Evolutionary conservation across 2,329 filamentous ascomycete species (phyloP).

Genomic region (Pseudocercospora macadamiae): DNA sequence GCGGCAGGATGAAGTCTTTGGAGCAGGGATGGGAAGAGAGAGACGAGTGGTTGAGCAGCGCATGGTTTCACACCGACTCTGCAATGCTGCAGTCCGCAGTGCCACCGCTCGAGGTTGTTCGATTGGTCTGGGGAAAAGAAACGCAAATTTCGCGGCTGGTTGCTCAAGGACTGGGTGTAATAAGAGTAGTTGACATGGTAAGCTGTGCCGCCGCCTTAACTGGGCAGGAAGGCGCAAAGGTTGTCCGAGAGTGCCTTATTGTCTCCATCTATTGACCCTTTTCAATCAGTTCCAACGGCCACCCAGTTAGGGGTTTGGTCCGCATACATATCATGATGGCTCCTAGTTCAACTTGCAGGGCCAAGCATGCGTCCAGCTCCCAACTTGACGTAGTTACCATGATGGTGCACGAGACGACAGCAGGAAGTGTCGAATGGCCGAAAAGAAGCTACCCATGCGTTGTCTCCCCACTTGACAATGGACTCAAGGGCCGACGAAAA

Average conservation of each 20-base stretch:
- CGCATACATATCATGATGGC: neutral
- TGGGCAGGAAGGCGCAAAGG: neutral
- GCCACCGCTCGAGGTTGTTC: slow-evolving; percentile 13
- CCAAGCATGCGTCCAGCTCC: neutral
- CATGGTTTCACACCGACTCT: slow-evolving; percentile 10
- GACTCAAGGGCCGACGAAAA: neutral
- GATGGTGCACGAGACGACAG: neutral
- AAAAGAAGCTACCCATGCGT: neutral
- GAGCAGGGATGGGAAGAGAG: slow-evolving; percentile 1
- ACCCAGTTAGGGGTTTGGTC: neutral
- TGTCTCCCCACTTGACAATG: neutral
- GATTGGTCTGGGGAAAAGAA: slow-evolving; percentile 9
- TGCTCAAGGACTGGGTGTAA: slow-evolving; percentile 12
- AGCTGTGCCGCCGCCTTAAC: neutral
- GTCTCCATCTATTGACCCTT: slow-evolving; percentile 1
- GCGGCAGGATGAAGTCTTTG: slow-evolving; percentile 3
- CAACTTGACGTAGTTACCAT: neutral
- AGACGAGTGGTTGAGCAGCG: neutral
- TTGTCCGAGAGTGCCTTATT: neutral
- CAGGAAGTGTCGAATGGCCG: neutral
- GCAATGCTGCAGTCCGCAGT: slow-evolving; percentile 14
- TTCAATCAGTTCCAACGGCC: neutral
- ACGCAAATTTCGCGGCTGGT: slow-evolving; percentile 16
- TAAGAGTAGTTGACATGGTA: neutral
- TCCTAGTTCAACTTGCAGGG: neutral